Base-by-base conservation (phyloP, 805 yeast genomes). In the Saccharomycopsis fibuligera region DNA sequence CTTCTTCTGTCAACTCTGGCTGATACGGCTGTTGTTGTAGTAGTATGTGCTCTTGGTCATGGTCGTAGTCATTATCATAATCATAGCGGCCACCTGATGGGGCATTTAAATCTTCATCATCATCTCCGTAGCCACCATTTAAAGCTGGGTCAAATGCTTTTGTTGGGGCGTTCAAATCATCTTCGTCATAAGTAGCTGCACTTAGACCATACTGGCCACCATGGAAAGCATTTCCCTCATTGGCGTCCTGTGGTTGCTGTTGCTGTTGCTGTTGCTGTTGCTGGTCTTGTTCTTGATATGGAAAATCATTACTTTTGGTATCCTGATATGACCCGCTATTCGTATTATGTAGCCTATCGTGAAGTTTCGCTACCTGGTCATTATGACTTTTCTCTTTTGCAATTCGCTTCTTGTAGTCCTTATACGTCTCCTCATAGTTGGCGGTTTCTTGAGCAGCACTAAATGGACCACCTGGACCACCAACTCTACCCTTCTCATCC, bases 41-140 rank as follows among this genome's bases (percentile, higher is more conserved):
- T n/a, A n/a, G n/a, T n/a, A n/a, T n/a, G n/a, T n/a, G n/a, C n/a
- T n/a, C n/a, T n/a, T n/a, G n/a, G n/a, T n/a, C n/a, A n/a, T n/a
- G n/a, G 10, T 47, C 27, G 12, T 44, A 41, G n/a, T 42, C 23
- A 17, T 49, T 38, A 17, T 48, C 47, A 30, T 47, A 50, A 31
- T 35, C 47, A 30, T 42, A 24, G 25, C 35, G 31, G n/a, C 36
- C 36, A 22, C 17, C n/a, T 14, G 14, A 23, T 29, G 17, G n/a
- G 3, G 62, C 64, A 48, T 64, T 64, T 40, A 63, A 57, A 51
- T 64, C 67, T 43, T 62, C 65, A 9, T 56, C 60, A 4, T 47
- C 61, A 19, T 54, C 59, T 38, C 56, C 44, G n/a, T 17, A 12
- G 4, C 22, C 19, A 16, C 23, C n/a, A 10, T 19, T 10, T n/a